Base-by-base conservation (phyloP, 2,329 filamentous ascomycete genomes). In the Boeremia lycopersici region DNA sequence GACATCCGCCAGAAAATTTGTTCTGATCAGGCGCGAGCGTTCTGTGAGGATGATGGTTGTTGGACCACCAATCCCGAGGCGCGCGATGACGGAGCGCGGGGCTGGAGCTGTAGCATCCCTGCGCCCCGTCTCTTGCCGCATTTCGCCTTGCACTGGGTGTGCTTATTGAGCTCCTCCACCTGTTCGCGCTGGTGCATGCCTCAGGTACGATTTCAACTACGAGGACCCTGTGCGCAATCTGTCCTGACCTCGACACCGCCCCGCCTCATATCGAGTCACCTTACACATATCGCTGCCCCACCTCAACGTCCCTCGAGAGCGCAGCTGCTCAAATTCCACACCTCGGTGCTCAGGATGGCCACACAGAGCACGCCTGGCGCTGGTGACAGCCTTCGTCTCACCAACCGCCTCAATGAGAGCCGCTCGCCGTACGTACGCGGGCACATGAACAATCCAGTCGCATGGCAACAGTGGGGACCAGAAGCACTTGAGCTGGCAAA, bases 381-480 rank as follows among this genome's bases (percentile, higher is more conserved):
- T 6, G 60, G 60, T 28, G 64, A 72, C 45, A 64, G 57, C 17
- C 48, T 76, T 56, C 69, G 72, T 64, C 74, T 86, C 54, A 74
- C 74, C 31, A 89, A 89, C 68, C 79, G 83, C 60, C 80, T 86
- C 51, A 76, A 73, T 45, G 81, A 87, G 69, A 87, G 85, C 72
- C 82, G 82, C 65, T 88, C 85, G 63, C 86, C 87, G 51, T 89
- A 89, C 77, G 86, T 89, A 70, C 86, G 87, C 52, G 86, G 83
- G 43, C 91, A 96, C 72, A 85, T 87, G 73, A 81, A 89, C 64
- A 96, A 96, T 73, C 86, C 88, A 1, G 93, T 98, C 33, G 87
- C 88, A 66, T 99, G 95, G 95, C 95, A 99, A 80, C 81, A 91
- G 56, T 90, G 96, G 81, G 89, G 89, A 63, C 82, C 88, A 19